Base-by-base conservation (phyloP, 2,329 filamentous ascomycete species). In the Magnaporthales sp. region DNA sequence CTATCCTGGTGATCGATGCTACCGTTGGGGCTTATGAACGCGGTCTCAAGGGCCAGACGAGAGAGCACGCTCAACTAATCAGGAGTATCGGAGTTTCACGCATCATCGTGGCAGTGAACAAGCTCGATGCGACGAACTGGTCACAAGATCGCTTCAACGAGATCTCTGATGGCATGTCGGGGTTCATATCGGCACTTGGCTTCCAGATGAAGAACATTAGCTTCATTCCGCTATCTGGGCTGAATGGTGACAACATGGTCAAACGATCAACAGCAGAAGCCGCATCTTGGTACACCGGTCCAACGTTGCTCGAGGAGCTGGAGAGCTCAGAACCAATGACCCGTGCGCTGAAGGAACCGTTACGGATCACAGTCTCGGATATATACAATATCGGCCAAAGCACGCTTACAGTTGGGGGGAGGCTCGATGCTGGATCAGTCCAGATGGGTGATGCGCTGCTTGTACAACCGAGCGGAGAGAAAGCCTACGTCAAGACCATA, bases 101-200 rank as follows among this genome's bases (percentile, higher is more conserved):
- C 29, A 83, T 99, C 19, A 89, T 99, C 58, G 90, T 99, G 30
- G 93, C 92, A 1, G 87, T 99, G 68, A 99, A 99, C 80, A 99
- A 99, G 77, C 89, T 99, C 72, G 95, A 99, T 75, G 89, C 89
- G 19, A 88, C 94, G 7, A 80, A 82, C 6, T 99, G 96, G 96
- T 91, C 89, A 1, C 81, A 91, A 75, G 88, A 88, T 4, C 86
- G 92, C 1, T 99, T 96, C 71, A 85, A 92, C 27, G 91, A 96
- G 72, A 97, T 99, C 67, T 84, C 86, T 60, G 86, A 92, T 69
- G 92, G 97, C 72, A 88, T 97, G 70, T 87, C 86, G 0, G 89
- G 91, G 0, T 97, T 99, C 75, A 80, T 99, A 68, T 88, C 86
- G 0, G 87, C 89, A 0, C 91, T 93, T 0, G 92, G 92, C 1